Evolutionary conservation across 805 yeast genomes (phyloP), one percentile per base, ranked within the genome.

Genomic region (Starmerella stellata): DNA sequence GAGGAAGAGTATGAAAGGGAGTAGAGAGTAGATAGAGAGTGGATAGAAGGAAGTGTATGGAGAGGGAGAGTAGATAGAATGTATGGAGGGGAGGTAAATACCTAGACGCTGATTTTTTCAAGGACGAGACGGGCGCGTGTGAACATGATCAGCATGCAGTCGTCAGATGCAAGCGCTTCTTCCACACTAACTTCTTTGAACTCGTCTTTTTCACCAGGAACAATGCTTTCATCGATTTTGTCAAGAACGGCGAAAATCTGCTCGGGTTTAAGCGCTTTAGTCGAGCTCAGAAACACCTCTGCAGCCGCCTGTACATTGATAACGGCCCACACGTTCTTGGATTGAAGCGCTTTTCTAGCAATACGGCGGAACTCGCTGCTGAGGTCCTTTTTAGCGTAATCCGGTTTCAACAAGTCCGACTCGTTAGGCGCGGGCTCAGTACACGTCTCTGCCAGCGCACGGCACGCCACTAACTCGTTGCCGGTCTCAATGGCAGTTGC

Each of bases 401-500:
- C 34, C 3, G 34, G 21, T 13, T 15, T 28, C 15, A 14, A 4
- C 13, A 34, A 14, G 4, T 29, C 38, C 4, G 15, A 14, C 4
- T 19, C 13, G 4, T 9, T 21, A 9, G 37, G 37, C n/a, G 24
- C 36, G 5, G 38, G 35, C 23, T 38, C 39, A 9, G 39, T 42
- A 29, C 49, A 50, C 5, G 54, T 47, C 44, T 55, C 38, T 0
- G 58, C 53, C 35, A 61, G 45, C 1, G 63, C 61, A 30, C 58
- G 60, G 19, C 52, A 45, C 0, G 61, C 66, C 4, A 59, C 34
- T 35, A 56, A 47, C 15, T 54, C 51, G 31, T 52, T 52, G 36
- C 58, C 56, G 18, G 52, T 30, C 36, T 61, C 63, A 8, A 51
- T 40, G 4, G 64, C 65, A 9, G 55, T 55, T 5, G 56, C 59